Base-by-base conservation (phyloP, 1,284 basidiomycete genomes). In the Volvariella volvacea region DNA sequence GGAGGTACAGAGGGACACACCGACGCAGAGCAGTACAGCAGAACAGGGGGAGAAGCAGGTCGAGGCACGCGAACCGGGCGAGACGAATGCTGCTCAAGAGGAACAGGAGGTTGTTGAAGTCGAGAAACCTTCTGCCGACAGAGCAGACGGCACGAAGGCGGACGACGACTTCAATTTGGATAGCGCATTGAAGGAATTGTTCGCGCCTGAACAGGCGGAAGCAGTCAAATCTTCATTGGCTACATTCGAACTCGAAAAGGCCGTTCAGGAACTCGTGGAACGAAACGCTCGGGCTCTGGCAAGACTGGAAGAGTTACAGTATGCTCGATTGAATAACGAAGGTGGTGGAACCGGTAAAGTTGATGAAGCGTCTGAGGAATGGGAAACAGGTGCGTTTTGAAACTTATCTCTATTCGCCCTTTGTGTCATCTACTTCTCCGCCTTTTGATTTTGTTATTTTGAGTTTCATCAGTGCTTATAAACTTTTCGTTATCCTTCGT, bases 311-410 rank as follows among this genome's bases (percentile, higher is more conserved):
- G 71, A 78, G 49, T 63, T 90, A 36, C 88, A 89, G 55, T 66
- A 64, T 19, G 55, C 61, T 45, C 73, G 86, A 19, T 58, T 84
- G 16, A 65, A 67, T 10, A 61, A 61, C 19, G 65, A 68, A 22
- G 65, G 66, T n/a, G 70, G 69, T 45, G 67, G 71, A 31, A 60
- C 61, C 22, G 72, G 66, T 45, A 50, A 52, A 19, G 76, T 79
- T 3, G 71, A 78, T 54, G 72, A 78, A 55, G 79, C 71, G 19
- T 83, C 83, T 12, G 86, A 88, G 59, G 87, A 90, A 59, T 85
- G 81, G 81, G 78, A 86, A 50, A 76, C 75, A 45, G 87, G 87
- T 88, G 57, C 54, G 78, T 59, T n/a, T n/a, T 22, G 39, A 25
- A 19, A 43, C 44, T 41, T 34, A 14, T 49, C 47, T 39, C 43